These are phyloP conservation scores for Kwoniella heveanensis DNA, from an alignment of 768 basidiomycete genomes.

Conservation along the genomic window DNA sequence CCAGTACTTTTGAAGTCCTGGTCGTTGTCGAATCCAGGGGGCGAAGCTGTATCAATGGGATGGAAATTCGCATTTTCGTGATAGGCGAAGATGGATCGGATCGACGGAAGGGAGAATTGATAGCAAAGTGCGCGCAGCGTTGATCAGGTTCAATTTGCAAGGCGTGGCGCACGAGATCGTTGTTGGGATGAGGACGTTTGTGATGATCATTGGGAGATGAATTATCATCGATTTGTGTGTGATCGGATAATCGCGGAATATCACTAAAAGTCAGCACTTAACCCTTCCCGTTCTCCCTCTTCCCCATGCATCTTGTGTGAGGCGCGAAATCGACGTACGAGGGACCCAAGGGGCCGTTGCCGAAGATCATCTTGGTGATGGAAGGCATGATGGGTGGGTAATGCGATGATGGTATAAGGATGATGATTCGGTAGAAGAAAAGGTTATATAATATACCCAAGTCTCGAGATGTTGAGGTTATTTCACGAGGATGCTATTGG, in stretches of 20 bases:
- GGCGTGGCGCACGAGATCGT: too few relatives aligned
- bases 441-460: background rate
- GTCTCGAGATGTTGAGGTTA: background rate
- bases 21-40: constrained; percentile 68
- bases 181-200: too few relatives aligned
- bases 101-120: too few relatives aligned
- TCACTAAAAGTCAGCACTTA: constrained; percentile 5
- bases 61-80: too few relatives aligned
- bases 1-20: constrained; percentile 66
- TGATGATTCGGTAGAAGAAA: background rate
- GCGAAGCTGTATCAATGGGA: constrained; percentile 60
- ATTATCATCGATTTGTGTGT: background rate
- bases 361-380: constrained; percentile 38
- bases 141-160: too few relatives aligned
- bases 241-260: constrained; percentile 15
- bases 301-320: background rate
- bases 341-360: constrained; percentile 45
- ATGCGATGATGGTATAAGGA: constrained; percentile 11
- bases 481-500: constrained; percentile 1
- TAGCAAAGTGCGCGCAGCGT: too few relatives aligned
- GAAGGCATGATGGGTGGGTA: constrained; percentile 25
- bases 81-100: too few relatives aligned
- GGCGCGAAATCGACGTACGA: constrained; percentile 34
- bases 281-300: background rate
- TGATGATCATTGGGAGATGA: too few relatives aligned